Evolutionary conservation across 306 rosid species (phyloP).

Genomic region (Trifolium pratense): DNA sequence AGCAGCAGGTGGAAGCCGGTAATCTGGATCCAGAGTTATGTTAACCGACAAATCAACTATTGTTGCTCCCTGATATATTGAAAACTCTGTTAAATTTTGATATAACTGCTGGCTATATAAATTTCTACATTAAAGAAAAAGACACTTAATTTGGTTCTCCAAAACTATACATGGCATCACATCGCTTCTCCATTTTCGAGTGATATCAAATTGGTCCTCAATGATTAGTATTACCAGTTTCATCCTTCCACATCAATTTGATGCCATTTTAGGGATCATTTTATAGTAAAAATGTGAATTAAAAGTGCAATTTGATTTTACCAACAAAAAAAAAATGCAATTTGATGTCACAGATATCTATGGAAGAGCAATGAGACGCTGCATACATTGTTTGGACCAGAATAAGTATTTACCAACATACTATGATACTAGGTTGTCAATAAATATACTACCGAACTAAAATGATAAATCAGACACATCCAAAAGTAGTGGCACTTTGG

Average conservation of each 20-base stretch:
- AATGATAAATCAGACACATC: constrained; percentile 4
- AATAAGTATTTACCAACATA: background rate
- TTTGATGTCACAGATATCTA: constrained; percentile 8
- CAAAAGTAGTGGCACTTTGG: constrained; percentile 18
- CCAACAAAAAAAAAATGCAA: background rate
- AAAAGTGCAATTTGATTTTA: constrained; percentile 20
- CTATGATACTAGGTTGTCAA: constrained; percentile 8
- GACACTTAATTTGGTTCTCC: background rate
- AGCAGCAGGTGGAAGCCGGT: constrained; percentile 77
- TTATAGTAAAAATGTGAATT: background rate
- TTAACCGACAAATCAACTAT: constrained; percentile 81
- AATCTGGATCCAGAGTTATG: constrained; percentile 74
- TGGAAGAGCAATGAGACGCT: background rate
- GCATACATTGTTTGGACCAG: background rate
- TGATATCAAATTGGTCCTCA: constrained; percentile 4
- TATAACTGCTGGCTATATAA: background rate
- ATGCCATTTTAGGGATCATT: background rate
- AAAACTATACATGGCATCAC: constrained; percentile 8
- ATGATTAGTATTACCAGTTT: constrained; percentile 12
- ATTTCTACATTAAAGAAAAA: constrained; percentile 28
- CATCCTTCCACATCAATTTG: constrained; percentile 17
- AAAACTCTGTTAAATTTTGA: constrained; percentile 34
- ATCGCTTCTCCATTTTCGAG: constrained; percentile 5
- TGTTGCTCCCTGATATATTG: constrained; percentile 82
- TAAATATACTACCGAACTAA: constrained; percentile 9